phyloP scores from a whole-genome alignment of 1,284 basidiomycete species.

The Rhodotorula sp. region DNA sequence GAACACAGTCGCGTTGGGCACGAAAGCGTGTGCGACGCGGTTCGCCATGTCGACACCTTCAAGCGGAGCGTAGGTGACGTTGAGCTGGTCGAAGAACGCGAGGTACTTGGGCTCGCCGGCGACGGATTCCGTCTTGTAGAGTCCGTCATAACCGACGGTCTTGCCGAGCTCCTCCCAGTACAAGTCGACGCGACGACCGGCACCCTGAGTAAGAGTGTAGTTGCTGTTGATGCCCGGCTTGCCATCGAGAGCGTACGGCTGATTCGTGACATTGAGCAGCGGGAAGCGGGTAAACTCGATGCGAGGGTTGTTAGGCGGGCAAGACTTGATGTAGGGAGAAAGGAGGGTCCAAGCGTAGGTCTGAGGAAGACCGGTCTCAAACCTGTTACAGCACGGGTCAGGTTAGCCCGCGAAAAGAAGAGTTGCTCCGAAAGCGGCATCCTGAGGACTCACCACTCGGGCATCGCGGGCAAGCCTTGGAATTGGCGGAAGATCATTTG shows the following conservation, averaged over 20 bases:
- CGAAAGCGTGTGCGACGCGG: conserved; percentile 43
- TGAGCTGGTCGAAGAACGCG: conserved; percentile 63
- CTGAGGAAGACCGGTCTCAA: conserved; percentile 60
- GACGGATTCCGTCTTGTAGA: conserved; percentile 58
- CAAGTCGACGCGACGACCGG: conserved; percentile 57
- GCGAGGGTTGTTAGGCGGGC: conserved; percentile 53
- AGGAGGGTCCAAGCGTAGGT: conserved; percentile 63
- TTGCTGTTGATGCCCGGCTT: conserved; percentile 58
- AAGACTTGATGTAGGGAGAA: conserved; percentile 59
- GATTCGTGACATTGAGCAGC: conserved; percentile 54
- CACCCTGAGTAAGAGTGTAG: conserved; percentile 54
- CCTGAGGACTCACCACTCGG: not conserved
- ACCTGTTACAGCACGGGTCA: conserved; percentile 38
- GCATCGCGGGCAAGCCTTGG: conserved; percentile 45
- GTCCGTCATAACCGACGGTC: conserved; percentile 56
- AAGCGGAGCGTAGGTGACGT: conserved; percentile 56
- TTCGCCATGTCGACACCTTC: conserved; percentile 1
- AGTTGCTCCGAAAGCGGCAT: too few species aligned
- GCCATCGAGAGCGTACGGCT: conserved; percentile 44
- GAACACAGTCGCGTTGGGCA: conserved; percentile 49
- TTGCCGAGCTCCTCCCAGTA: conserved; percentile 62
- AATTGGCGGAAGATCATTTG: conserved; percentile 68
- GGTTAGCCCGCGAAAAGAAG: too few species aligned
- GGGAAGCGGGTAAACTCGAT: conserved; percentile 52
- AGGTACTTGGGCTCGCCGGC: conserved; percentile 55